A percentile compares a stretch with the other conserved stretches of the same genome.
Conservation (phyloP, 2,329 filamentous ascomycete species). For the Didymella exigua region DNA sequence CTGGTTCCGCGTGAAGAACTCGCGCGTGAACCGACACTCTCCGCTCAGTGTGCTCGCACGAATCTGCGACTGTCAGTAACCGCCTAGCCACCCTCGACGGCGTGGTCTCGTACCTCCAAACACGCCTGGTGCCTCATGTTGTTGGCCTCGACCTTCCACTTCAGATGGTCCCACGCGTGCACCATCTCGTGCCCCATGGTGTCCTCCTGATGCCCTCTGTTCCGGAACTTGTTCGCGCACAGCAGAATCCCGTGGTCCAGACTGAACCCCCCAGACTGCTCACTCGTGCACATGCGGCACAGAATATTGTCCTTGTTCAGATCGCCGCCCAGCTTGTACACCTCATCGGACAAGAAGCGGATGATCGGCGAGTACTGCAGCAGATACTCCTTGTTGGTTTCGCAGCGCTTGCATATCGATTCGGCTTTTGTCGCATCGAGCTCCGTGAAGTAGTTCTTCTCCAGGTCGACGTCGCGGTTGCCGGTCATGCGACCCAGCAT, state of each 20-base stretch:
- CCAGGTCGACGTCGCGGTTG: slow-evolving; percentile 34
- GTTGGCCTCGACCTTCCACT: slow-evolving; percentile 88
- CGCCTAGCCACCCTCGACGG: neutral
- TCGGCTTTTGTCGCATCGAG: slow-evolving; percentile 77
- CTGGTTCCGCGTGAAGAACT: slow-evolving; percentile 83
- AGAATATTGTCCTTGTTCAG: slow-evolving; percentile 77
- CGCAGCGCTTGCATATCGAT: slow-evolving; percentile 79
- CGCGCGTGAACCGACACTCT: slow-evolving; percentile 87
- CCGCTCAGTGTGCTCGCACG: slow-evolving; percentile 90
- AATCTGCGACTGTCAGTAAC: slow-evolving; percentile 62
- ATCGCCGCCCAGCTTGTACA: slow-evolving; percentile 76
- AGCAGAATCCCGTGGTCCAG: slow-evolving; percentile 85
- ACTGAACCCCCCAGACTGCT: slow-evolving; percentile 82
- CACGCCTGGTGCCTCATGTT: slow-evolving; percentile 89
- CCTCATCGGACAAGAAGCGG: slow-evolving; percentile 83
- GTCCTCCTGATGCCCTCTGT: slow-evolving; percentile 84
- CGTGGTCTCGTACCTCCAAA: slow-evolving; percentile 71
- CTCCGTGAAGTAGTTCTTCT: slow-evolving; percentile 72
- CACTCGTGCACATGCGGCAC: slow-evolving; percentile 77
- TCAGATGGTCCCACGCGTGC: slow-evolving; percentile 90
- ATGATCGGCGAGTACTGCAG: slow-evolving; percentile 84
- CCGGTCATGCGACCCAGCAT: slow-evolving; percentile 65
- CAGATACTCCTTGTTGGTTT: slow-evolving; percentile 81
- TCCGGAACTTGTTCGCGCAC: slow-evolving; percentile 88
- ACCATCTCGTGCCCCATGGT: slow-evolving; percentile 97